Evolutionary conservation across 2,329 filamentous ascomycete genomes (phyloP), one percentile per base, ranked within the genome.

Genomic region (Rugonectria rugulosa): DNA sequence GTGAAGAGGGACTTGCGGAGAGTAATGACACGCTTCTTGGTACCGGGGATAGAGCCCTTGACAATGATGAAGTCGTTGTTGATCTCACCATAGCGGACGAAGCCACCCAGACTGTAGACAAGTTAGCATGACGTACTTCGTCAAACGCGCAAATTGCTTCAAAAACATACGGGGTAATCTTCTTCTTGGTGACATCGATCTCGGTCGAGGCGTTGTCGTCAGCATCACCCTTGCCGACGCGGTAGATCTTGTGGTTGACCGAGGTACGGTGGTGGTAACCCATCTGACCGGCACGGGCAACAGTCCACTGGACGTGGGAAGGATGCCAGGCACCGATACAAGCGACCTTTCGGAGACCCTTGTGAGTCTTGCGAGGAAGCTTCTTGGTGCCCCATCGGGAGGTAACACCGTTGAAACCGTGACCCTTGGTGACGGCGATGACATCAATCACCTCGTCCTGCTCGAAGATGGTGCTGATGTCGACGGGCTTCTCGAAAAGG

Each of bases 271-370:
- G 95, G 81, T 99, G 95, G 89, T 99, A 99, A 87, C 95, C 95
- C 81, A 88, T 88, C 85, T 99, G 95, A 97, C 95, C 95, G 68
- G 95, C 95, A 90, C 95, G 95, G 78, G 94, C 95, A 85, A 99
- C 95, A 79, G 95, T 99, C 95, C 95, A 99, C 86, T 99, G 95
- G 81, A 99, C 95, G 92, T 99, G 95, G 81, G 91, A 92, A 77
- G 95, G 95, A 87, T 99, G 95, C 95, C 95, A 99, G 73, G 95
- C 95, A 91, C 95, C 95, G 81, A 99, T 99, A 97, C 95, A 99
- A 77, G 95, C 95, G 73, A 99, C 94, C 91, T 99, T 99, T 77
- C 95, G 90, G 77, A 99, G 92, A 97, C 95, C 95, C 90, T 99
- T 99, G 91, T 99, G 95, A 63, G 95, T 99, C 92, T 99, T 99